Evolutionary conservation across 2,329 filamentous ascomycete genomes (phyloP).

Genomic region (Byssoonygena ceratinophila): DNA sequence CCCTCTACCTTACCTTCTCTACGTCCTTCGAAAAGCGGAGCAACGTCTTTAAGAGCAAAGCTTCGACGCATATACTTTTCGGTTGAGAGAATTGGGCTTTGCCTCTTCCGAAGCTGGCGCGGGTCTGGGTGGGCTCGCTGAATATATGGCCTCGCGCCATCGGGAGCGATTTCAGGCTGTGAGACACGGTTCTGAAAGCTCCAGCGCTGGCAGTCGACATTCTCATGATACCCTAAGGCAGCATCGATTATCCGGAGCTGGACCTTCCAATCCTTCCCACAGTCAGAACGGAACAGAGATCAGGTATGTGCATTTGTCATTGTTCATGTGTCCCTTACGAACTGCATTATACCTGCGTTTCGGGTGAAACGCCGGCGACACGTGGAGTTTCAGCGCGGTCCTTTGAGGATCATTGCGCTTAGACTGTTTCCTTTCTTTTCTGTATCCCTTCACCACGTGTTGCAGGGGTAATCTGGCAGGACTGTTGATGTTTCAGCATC

Average conservation of each 20-base stretch:
- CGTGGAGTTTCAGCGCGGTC: conserved; percentile 1
- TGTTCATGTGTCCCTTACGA: not conserved
- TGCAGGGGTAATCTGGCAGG: not conserved
- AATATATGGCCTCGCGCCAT: conserved; percentile 15
- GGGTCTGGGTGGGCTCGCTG: not conserved
- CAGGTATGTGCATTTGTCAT: conserved; percentile 23
- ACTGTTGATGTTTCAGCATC: conserved; percentile 1
- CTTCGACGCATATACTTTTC: not conserved
- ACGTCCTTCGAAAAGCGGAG: too few relatives aligned
- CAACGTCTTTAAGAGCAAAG: too few relatives aligned
- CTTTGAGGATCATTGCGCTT: not conserved
- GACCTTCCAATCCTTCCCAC: not conserved
- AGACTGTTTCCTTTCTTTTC: conserved; percentile 1
- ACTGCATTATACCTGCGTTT: not conserved
- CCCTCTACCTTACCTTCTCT: not conserved
- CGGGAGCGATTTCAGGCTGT: conserved; percentile 27
- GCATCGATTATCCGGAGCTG: conserved; percentile 13
- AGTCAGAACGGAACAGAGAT: conserved; percentile 19
- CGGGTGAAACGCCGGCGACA: conserved; percentile 7
- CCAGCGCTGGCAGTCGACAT: conserved; percentile 29
- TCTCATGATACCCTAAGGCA: conserved; percentile 33
- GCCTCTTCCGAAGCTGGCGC: not conserved
- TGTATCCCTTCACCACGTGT: not conserved
- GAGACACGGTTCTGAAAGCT: conserved; percentile 35
- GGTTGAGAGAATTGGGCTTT: not conserved